phyloP scores from a whole-genome alignment of 352 stramenopile species.

The Aphanomyces euteiches region DNA sequence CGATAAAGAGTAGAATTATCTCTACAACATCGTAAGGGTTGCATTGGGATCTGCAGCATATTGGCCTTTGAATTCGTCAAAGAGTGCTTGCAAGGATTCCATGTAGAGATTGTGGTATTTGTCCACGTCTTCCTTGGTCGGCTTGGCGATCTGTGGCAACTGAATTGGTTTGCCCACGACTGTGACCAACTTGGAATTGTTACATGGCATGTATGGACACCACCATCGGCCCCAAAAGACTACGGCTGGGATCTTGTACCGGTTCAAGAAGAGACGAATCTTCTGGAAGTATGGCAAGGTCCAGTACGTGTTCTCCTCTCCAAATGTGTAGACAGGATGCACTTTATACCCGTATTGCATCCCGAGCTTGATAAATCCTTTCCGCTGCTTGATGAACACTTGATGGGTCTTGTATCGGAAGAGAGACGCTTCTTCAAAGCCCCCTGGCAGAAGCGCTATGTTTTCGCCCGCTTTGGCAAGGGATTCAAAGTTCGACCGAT shows the following conservation, averaged over 20 bases:
- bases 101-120: conserved; percentile 90
- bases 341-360: conserved; percentile 87
- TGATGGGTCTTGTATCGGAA: conserved; percentile 75
- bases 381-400: conserved; percentile 87
- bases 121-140: conserved; percentile 81
- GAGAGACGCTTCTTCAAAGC: conserved; percentile 93
- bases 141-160: conserved; percentile 81
- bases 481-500: conserved; percentile 45
- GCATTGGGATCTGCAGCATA: conserved; percentile 67
- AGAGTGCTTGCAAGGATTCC: conserved; percentile 69
- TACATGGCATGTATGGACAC: conserved; percentile 82
- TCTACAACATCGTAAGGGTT: conserved; percentile 52
- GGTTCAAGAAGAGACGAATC: conserved; percentile 76
- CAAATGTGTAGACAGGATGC: conserved; percentile 89
- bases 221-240: conserved; percentile 64
- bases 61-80: conserved; percentile 79
- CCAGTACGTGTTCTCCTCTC: conserved; percentile 84
- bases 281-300: conserved; percentile 79
- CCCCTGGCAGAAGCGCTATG: conserved; percentile 82
- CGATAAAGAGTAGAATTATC: background rate
- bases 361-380: conserved; percentile 92
- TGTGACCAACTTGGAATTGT: conserved; percentile 75
- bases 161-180: conserved; percentile 85
- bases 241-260: conserved; percentile 76
- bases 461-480: conserved; percentile 59